Conservation (phyloP, 257 asterid species). For the Asclepias syriaca region DNA sequence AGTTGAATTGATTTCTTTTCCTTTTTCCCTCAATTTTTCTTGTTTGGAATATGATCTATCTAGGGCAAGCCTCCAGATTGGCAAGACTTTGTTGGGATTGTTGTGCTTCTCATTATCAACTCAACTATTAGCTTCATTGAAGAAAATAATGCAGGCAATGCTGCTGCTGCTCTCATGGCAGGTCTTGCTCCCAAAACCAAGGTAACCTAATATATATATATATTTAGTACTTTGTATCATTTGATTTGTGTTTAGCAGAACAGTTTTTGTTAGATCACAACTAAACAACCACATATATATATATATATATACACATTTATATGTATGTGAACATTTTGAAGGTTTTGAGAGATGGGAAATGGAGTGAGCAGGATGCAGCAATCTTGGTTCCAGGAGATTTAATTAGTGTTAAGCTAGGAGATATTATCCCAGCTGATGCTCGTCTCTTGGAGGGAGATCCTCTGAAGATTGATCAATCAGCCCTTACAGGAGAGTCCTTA, state of each 20-base stretch:
- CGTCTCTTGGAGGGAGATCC: constrained; percentile 94
- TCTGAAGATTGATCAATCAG: constrained; percentile 77
- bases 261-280: too few species aligned
- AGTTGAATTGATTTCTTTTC: neutral
- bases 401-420: constrained; percentile 83
- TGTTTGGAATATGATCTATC: neutral
- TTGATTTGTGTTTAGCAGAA: too few species aligned
- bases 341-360: constrained; percentile 84
- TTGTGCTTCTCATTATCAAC: constrained; percentile 63
- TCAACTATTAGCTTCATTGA: constrained; percentile 81
- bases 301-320: too few species aligned
- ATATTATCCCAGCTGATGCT: constrained; percentile 87
- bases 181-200: constrained; percentile 91
- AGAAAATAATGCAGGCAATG: constrained; percentile 83
- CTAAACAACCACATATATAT: too few species aligned
- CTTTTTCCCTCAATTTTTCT: neutral
- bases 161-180: constrained; percentile 93
- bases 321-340: constrained; percentile 13
- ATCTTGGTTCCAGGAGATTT: constrained; percentile 91
- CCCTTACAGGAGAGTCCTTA: constrained; percentile 85
- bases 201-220: constrained; percentile 26
- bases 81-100: constrained; percentile 75
- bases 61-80: constrained; percentile 79
- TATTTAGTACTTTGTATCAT: too few species aligned
- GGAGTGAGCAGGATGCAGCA: constrained; percentile 77